Percentiles rank a stretch among this genome's conserved stretches.
phyloP scores from a whole-genome alignment of 2,329 filamentous ascomycete genomes.

The Pseudogymnoascus sp. region DNA sequence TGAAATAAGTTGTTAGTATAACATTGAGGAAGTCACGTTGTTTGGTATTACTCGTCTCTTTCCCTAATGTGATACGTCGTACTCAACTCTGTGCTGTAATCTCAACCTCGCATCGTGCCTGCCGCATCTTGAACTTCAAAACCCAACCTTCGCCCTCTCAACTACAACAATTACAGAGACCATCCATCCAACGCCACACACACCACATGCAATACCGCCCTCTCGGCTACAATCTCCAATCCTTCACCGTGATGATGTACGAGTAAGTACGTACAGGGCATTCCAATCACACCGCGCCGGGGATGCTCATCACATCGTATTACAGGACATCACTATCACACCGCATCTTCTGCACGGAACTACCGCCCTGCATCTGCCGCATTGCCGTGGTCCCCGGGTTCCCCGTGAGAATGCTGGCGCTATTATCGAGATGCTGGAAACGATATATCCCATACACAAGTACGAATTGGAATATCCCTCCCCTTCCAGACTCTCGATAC shows the following conservation, averaged over 20 bases:
- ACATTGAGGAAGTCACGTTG: neutral
- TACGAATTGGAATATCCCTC: neutral
- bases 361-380: neutral
- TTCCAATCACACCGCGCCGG: neutral
- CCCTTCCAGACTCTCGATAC: neutral
- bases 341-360: neutral
- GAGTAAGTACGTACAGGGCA: neutral
- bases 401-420: neutral
- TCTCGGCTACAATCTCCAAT: neutral
- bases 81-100: neutral
- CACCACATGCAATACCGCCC: neutral
- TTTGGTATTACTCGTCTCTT: neutral
- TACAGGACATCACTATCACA: neutral
- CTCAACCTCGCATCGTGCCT: neutral
- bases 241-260: neutral
- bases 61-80: too few relatives aligned
- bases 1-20: neutral
- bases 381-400: neutral
- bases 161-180: neutral
- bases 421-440: neutral
- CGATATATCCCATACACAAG: slow-evolving; percentile 6
- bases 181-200: neutral
- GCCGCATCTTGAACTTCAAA: neutral
- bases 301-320: neutral
- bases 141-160: neutral